phyloP scores from a whole-genome alignment of 805 yeast genomes.

The Pichia eremophila region DNA sequence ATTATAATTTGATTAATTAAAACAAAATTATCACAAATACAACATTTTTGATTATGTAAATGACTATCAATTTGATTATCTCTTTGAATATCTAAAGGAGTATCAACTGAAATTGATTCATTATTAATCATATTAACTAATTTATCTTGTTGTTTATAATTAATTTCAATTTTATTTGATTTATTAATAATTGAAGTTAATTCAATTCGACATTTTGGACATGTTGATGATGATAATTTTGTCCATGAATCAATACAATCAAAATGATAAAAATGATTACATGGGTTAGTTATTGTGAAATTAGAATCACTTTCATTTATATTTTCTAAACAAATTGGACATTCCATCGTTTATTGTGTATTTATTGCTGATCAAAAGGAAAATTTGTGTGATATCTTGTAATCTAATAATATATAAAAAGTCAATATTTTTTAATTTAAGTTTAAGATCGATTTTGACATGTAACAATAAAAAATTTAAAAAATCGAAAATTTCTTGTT shows the following conservation, averaged over 20 bases:
- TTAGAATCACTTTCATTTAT: conserved; percentile 15
- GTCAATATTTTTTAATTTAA: no score
- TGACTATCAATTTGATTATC: conserved; percentile 8
- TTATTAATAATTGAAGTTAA: conserved; percentile 20
- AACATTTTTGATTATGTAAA: conserved; percentile 20
- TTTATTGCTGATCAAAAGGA: no score
- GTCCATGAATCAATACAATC: conserved; percentile 29
- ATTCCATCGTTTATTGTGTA: conserved; percentile 5
- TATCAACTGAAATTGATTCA: neutral
- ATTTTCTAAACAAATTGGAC: conserved; percentile 26
- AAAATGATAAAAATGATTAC: conserved; percentile 27
- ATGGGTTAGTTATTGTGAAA: conserved; percentile 24
- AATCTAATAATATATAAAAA: no score
- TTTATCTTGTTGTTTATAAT: conserved; percentile 4
- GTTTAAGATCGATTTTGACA: no score
- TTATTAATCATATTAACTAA: conserved; percentile 2
- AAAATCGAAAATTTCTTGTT: no score
- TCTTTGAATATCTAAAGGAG: neutral
- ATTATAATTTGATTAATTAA: conserved; percentile 18
- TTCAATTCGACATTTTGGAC: conserved; percentile 27
- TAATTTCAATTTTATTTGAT: conserved; percentile 7
- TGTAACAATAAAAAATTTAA: no score
- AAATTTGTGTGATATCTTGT: no score
- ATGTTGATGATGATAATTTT: conserved; percentile 25
- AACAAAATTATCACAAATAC: conserved; percentile 23